Conservation (phyloP, 768 basidiomycete species). For the Pisolithus orientalis region DNA sequence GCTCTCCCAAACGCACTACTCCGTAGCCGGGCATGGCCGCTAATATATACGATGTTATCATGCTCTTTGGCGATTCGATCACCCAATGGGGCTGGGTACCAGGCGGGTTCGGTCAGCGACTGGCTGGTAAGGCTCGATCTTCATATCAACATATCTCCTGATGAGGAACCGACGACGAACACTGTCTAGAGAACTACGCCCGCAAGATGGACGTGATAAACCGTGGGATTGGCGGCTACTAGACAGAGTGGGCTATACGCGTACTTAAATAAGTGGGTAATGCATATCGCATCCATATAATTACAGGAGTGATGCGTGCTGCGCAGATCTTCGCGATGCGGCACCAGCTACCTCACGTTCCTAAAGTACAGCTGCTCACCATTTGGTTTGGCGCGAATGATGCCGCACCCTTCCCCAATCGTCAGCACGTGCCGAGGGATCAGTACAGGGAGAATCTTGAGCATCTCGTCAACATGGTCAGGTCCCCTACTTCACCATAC, state of each 20-base stretch:
- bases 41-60: slow-evolving; percentile 53
- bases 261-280: slow-evolving; percentile 61
- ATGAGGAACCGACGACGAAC: background rate
- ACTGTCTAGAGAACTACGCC: slow-evolving; percentile 57
- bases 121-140: slow-evolving; percentile 34
- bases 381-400: slow-evolving; percentile 95
- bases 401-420: slow-evolving; percentile 54
- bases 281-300: background rate
- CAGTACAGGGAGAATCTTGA: slow-evolving; percentile 60
- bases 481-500: slow-evolving; percentile 51
- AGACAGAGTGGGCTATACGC: slow-evolving; percentile 79
- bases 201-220: slow-evolving; percentile 84
- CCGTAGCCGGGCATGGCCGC: slow-evolving; percentile 41
- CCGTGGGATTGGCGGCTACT: slow-evolving; percentile 80
- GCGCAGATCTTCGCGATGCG: slow-evolving; percentile 53
- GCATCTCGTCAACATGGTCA: slow-evolving; percentile 56
- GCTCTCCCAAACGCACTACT: too few species aligned
- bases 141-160: background rate
- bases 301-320: background rate
- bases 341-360: slow-evolving; percentile 39
- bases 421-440: slow-evolving; percentile 72
- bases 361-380: slow-evolving; percentile 64
- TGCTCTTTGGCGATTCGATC: slow-evolving; percentile 80
- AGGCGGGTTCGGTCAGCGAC: slow-evolving; percentile 59
- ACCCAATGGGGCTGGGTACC: slow-evolving; percentile 62